phyloP scores from a whole-genome alignment of 2,329 filamentous ascomycete species.

The Fusarium sp. region DNA sequence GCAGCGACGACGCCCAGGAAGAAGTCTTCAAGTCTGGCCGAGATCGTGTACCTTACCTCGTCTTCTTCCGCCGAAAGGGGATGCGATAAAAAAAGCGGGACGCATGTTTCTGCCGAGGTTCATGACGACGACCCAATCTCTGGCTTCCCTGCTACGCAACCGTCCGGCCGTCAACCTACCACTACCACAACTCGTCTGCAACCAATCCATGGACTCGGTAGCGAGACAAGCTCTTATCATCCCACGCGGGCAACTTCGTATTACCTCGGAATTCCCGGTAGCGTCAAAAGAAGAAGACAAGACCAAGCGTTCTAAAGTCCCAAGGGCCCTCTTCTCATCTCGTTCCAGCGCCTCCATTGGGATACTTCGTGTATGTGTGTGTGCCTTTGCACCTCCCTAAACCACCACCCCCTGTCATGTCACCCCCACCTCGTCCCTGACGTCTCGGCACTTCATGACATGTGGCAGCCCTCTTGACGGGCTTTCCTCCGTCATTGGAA shows the following conservation, averaged over 20 bases:
- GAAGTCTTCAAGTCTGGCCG: conserved; percentile 54
- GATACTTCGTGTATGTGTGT: not conserved
- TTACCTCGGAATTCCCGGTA: not conserved
- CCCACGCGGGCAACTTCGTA: not conserved
- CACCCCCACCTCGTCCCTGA: not conserved
- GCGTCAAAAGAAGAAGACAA: not conserved
- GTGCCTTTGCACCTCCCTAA: not conserved
- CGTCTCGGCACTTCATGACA: conserved; percentile 1
- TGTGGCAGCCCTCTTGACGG: not conserved
- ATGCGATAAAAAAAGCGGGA: conserved; percentile 29
- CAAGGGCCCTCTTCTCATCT: not conserved
- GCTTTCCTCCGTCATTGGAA: conserved; percentile 11
- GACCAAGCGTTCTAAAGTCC: not conserved
- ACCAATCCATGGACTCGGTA: conserved; percentile 2
- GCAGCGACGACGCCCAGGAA: conserved; percentile 50
- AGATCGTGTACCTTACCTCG: conserved; percentile 59
- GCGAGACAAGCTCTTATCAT: not conserved
- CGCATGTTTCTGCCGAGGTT: not conserved
- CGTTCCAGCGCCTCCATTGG: not conserved
- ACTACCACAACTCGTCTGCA: not conserved
- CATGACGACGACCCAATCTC: not conserved
- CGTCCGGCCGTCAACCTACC: not conserved
- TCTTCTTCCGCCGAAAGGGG: conserved; percentile 58
- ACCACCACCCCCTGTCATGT: not conserved
- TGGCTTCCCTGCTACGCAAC: not conserved